A percentile compares a stretch with the other conserved stretches of the same genome.
These are phyloP conservation scores for Sclerotinia trifoliorum DNA, from an alignment of 2,329 filamentous ascomycete genomes.

Conservation along the genomic window DNA sequence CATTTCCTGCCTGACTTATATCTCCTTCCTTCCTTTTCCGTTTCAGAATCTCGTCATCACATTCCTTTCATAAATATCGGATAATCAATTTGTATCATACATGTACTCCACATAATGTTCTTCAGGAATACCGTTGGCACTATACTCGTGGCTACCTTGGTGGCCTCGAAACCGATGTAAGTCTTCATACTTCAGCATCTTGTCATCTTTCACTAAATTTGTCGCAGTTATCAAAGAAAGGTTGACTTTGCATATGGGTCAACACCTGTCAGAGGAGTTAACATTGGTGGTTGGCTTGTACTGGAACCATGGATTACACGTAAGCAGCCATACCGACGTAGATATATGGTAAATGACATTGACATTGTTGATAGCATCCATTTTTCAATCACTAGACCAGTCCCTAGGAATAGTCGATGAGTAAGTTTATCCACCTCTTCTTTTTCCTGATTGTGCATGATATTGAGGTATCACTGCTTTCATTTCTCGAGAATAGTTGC, in stretches of 20 bases:
- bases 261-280: constrained; percentile 45
- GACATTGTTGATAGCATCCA: constrained; percentile 42
- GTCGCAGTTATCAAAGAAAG: constrained; percentile 31
- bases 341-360: not conserved
- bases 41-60: not conserved
- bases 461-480: not conserved
- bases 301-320: constrained; percentile 52
- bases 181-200: not conserved
- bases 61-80: constrained; percentile 8
- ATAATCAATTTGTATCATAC: not conserved
- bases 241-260: constrained; percentile 49
- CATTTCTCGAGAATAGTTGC: not conserved
- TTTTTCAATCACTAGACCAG: constrained; percentile 46
- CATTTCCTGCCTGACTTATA: constrained; percentile 3
- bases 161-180: constrained; percentile 21
- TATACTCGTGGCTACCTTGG: constrained; percentile 9
- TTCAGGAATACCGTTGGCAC: constrained; percentile 16
- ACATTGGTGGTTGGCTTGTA: constrained; percentile 39
- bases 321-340: not conserved
- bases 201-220: not conserved
- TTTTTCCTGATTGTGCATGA: not conserved
- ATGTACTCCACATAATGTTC: constrained; percentile 15
- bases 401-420: constrained; percentile 40
- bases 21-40: not conserved
- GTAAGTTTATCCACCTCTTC: not conserved